Evolutionary conservation across 2,329 filamentous ascomycete genomes (phyloP).

Genomic region (Paecilomyces dactylethromorphus): DNA sequence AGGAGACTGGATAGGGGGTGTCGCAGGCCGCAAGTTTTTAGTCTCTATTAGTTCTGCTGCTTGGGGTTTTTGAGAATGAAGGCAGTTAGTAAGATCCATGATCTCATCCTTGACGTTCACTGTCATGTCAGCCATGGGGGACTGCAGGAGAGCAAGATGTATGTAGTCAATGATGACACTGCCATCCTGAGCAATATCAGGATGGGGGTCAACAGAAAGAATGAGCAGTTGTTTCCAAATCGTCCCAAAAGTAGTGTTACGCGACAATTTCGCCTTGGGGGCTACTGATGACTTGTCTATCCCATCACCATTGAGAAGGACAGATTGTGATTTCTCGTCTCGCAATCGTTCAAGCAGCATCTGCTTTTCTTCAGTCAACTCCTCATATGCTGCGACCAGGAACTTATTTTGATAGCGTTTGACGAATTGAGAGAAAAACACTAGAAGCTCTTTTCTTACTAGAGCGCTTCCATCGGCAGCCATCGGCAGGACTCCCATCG

Average conservation of each 20-base stretch:
- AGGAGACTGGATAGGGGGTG: constrained; percentile 42
- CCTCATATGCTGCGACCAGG: constrained; percentile 83
- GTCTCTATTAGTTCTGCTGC: constrained; percentile 24
- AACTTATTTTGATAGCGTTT: constrained; percentile 89
- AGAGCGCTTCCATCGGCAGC: constrained; percentile 89
- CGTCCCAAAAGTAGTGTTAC: constrained; percentile 85
- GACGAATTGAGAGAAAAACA: constrained; percentile 90
- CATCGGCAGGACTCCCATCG: constrained; percentile 84
- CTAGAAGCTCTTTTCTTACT: constrained; percentile 85
- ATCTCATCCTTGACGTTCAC: constrained; percentile 66
- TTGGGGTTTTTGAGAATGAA: constrained; percentile 33
- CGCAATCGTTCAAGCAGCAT: constrained; percentile 52
- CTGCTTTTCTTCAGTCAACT: constrained; percentile 75
- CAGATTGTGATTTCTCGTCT: constrained; percentile 15
- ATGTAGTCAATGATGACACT: constrained; percentile 81
- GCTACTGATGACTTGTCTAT: constrained; percentile 14
- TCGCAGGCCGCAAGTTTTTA: constrained; percentile 34
- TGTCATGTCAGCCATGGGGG: constrained; percentile 64
- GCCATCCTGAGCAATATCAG: constrained; percentile 82
- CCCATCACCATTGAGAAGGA: constrained; percentile 10
- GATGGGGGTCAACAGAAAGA: constrained; percentile 87
- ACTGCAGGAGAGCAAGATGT: constrained; percentile 69
- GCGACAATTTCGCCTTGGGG: constrained; percentile 45
- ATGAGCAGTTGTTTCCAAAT: constrained; percentile 92
- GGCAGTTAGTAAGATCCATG: constrained; percentile 25